Evolutionary conservation across 495 filamentous ascomycete genomes (phyloP).

Genomic region (Arthonia radiata): DNA sequence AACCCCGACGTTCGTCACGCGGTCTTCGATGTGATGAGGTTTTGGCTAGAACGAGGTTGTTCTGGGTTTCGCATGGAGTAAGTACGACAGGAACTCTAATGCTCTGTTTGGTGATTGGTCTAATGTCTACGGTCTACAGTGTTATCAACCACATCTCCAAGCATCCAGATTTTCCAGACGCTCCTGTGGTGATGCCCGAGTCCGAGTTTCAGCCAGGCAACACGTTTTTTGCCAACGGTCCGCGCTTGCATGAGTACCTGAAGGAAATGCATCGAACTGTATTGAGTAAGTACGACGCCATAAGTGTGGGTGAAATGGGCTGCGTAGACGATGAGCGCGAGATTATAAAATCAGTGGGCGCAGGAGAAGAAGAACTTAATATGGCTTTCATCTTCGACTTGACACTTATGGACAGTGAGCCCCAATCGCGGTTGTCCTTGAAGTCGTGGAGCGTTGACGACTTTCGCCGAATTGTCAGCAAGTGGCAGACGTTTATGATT

Average conservation of each 20-base stretch:
- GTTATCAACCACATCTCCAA: constrained; percentile 40
- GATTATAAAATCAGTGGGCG: constrained; percentile 32
- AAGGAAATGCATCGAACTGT: constrained; percentile 31
- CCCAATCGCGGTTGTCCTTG: too few relatives aligned
- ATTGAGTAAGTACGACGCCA: constrained; percentile 39
- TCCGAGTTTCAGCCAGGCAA: constrained; percentile 28
- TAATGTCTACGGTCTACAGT: too few relatives aligned
- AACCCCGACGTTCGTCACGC: constrained; percentile 32
- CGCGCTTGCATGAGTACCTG: constrained; percentile 38
- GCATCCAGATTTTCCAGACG: constrained; percentile 31
- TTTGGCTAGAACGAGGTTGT: constrained; percentile 44
- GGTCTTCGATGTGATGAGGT: constrained; percentile 37
- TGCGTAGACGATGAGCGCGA: constrained; percentile 25
- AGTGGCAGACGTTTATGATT: constrained; percentile 7
- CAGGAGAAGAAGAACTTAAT: constrained; percentile 21
- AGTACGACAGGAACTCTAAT: too few relatives aligned
- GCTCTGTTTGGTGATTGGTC: too few relatives aligned
- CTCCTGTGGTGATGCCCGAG: constrained; percentile 25
- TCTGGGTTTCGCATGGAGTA: constrained; percentile 53
- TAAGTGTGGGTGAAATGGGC: constrained; percentile 47
- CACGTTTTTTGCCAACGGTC: constrained; percentile 36
- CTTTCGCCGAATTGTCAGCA: constrained; percentile 5
- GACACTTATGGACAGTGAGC: too few relatives aligned
- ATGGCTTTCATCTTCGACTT: constrained; percentile 57
- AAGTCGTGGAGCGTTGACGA: too few relatives aligned